Evolutionary conservation across 345 rosid genomes (phyloP).

Genomic region (Hevea brasiliensis): DNA sequence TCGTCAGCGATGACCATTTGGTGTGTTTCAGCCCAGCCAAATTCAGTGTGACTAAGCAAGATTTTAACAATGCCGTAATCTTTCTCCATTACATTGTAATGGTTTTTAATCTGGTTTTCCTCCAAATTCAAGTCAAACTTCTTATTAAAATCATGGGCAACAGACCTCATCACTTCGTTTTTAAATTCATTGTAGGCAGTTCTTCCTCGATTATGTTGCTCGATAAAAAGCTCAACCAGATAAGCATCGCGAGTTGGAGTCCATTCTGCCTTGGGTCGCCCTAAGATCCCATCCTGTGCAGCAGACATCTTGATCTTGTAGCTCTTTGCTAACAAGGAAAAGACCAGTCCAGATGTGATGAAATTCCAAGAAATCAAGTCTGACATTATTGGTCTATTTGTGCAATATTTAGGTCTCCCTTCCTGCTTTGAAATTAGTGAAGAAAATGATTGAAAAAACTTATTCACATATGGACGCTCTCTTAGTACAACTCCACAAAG

Average conservation of each 20-base stretch:
- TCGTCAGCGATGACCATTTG: slow-evolving; percentile 45
- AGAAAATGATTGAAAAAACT: background rate
- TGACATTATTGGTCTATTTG: background rate
- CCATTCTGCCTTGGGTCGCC: slow-evolving; percentile 37
- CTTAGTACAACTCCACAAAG: background rate
- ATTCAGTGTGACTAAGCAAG: slow-evolving; percentile 28
- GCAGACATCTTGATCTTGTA: slow-evolving; percentile 29
- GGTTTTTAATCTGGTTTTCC: slow-evolving; percentile 44
- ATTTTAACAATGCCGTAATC: slow-evolving; percentile 41
- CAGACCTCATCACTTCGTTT: slow-evolving; percentile 34
- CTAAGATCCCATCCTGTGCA: slow-evolving; percentile 30
- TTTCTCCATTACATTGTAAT: slow-evolving; percentile 45
- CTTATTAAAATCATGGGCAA: slow-evolving; percentile 32
- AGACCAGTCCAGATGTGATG: background rate
- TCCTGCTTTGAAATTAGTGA: background rate
- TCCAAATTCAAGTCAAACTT: slow-evolving; percentile 38
- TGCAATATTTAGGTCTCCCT: background rate
- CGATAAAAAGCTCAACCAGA: slow-evolving; percentile 38
- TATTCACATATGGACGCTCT: background rate
- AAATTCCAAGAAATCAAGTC: background rate
- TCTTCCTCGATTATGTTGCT: slow-evolving; percentile 37
- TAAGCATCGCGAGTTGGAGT: slow-evolving; percentile 35
- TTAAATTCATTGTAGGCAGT: slow-evolving; percentile 41
- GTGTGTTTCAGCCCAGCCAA: slow-evolving; percentile 40
- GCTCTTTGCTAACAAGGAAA: background rate